These are phyloP conservation scores for Botrytis fragariae DNA, from an alignment of 2,329 filamentous ascomycete genomes.

Conservation along the genomic window DNA sequence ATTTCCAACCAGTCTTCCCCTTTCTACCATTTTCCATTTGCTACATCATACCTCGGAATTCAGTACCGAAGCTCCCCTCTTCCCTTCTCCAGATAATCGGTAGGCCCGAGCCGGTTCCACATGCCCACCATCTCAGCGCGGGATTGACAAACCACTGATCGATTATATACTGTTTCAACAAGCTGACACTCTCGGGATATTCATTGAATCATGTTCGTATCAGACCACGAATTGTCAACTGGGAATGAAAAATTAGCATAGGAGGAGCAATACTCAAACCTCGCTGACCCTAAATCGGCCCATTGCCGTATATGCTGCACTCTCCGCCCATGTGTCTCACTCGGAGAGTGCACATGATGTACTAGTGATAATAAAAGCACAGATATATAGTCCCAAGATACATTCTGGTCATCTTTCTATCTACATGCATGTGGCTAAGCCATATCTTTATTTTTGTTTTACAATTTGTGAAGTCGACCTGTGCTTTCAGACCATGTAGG, in stretches of 20 bases:
- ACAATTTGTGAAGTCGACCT: neutral
- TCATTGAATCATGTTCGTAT: neutral
- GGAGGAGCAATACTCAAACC: neutral
- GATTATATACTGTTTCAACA: neutral
- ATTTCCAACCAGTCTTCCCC: neutral
- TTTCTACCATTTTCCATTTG: neutral
- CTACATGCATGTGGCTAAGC: neutral
- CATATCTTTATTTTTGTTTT: neutral
- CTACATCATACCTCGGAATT: neutral
- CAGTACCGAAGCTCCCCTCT: no score
- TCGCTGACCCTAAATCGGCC: neutral
- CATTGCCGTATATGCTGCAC: neutral
- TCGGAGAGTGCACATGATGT: neutral
- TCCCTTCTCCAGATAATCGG: neutral
- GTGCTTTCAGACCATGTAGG: neutral
- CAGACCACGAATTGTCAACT: neutral
- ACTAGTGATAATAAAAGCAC: neutral
- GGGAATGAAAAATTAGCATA: no score
- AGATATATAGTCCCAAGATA: neutral
- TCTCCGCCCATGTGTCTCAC: neutral
- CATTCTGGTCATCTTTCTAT: no score
- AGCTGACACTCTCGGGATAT: no score
- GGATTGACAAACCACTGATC: neutral
- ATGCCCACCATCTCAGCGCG: no score
- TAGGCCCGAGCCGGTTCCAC: neutral